These are phyloP conservation scores for Trichomonas gallinae DNA, from an alignment of 208 protist species.

Conservation along the genomic window DNA sequence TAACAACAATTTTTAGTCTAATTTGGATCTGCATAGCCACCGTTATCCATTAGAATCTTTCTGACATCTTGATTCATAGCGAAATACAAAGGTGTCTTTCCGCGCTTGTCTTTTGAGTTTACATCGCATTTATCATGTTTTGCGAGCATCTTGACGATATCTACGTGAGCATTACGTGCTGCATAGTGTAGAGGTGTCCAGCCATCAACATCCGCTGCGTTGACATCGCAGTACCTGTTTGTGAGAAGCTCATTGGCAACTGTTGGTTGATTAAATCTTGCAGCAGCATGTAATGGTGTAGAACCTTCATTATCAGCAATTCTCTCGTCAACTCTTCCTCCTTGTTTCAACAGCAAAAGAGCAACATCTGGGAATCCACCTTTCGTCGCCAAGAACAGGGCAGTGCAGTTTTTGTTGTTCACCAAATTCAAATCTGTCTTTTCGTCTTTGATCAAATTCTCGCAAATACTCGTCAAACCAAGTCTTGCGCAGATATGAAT, in stretches of 20 bases:
- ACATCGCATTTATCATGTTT: not conserved
- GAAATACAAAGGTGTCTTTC: not conserved
- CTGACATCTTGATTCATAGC: not conserved
- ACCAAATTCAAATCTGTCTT: not conserved
- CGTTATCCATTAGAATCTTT: not conserved
- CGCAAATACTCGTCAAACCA: not conserved
- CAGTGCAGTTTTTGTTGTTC: not conserved
- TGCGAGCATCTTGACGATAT: not conserved
- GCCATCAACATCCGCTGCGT: not conserved
- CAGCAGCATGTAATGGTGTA: not conserved
- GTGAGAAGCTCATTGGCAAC: not conserved
- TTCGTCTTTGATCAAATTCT: not conserved
- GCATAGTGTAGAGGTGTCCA: conserved; percentile 21
- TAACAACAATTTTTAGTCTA: not conserved
- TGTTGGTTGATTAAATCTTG: not conserved
- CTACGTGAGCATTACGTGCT: not conserved
- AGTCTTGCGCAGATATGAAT: not conserved
- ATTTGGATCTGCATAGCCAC: not conserved
- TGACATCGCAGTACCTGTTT: not conserved
- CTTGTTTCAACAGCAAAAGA: not conserved
- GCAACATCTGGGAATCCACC: not conserved
- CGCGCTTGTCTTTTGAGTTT: not conserved
- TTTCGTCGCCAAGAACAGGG: not conserved
- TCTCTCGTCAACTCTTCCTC: not conserved
- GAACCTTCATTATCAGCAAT: not conserved